phyloP scores from a whole-genome alignment of 371 early-diverging fungal species.

The Actinomortierella wolfii region DNA sequence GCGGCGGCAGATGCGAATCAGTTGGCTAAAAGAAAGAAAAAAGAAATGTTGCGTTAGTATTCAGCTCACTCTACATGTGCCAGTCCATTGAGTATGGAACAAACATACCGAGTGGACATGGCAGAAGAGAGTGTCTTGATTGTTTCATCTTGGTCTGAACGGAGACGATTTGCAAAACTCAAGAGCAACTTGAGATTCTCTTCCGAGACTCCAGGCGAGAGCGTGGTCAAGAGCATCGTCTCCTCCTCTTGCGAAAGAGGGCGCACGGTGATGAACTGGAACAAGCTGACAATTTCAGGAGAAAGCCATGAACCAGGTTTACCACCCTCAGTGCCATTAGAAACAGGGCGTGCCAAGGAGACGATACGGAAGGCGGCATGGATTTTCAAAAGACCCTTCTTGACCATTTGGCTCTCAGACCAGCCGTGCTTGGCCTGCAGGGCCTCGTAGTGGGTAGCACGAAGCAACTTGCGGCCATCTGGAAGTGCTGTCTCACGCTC shows the following conservation, averaged over 20 bases:
- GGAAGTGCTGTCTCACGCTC: constrained; percentile 80
- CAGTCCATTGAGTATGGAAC: constrained; percentile 3
- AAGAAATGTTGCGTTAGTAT: background rate
- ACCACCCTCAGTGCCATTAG: constrained; percentile 48
- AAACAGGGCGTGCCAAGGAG: constrained; percentile 68
- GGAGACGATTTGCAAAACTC: constrained; percentile 66
- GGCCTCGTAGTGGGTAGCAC: constrained; percentile 60
- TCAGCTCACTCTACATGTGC: background rate
- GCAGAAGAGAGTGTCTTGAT: constrained; percentile 65
- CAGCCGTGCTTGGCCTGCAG: constrained; percentile 55
- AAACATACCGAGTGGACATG: constrained; percentile 64
- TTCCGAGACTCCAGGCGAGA: constrained; percentile 70
- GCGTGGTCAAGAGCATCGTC: constrained; percentile 57
- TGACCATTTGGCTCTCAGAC: constrained; percentile 53
- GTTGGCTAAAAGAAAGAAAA: constrained; percentile 53
- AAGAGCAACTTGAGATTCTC: constrained; percentile 59
- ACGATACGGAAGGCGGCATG: constrained; percentile 83
- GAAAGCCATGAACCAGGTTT: constrained; percentile 71
- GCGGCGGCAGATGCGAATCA: constrained; percentile 79
- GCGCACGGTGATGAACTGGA: constrained; percentile 75
- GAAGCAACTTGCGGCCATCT: constrained; percentile 70
- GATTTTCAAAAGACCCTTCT: constrained; percentile 61
- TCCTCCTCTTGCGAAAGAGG: constrained; percentile 69
- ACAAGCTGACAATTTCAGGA: constrained; percentile 75
- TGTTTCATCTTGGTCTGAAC: constrained; percentile 70